Evolutionary conservation across 257 asterid genomes (phyloP), one percentile per base, ranked within the genome.

Genomic region (Scutellaria barbata): DNA sequence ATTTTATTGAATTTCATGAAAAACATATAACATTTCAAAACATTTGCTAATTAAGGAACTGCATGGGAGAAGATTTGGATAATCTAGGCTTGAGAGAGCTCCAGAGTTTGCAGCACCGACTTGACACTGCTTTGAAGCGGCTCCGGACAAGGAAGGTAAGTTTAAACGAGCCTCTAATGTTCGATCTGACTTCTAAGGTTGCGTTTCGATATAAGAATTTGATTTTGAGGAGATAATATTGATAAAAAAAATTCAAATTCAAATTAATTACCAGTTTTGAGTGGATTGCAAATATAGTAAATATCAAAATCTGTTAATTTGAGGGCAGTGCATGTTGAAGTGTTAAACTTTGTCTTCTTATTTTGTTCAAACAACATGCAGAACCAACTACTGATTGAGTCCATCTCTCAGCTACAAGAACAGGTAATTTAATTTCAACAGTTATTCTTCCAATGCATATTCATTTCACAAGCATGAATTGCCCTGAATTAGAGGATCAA

Each of bases 311-410:
- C 12, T 43, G 48, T 22, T 22, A 22, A 22, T 22, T 22, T 22
- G n/a, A n/a, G n/a, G n/a, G n/a, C n/a, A n/a, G n/a, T n/a, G n/a
- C n/a, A n/a, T n/a, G n/a, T n/a, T n/a, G 25, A 22, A 22, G 25
- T 22, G 25, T 22, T 22, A 22, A 22, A 22, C 10, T 43, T 9
- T 43, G 4, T 43, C 3, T 43, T 43, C 12, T 1, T 43, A 4
- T 12, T 12, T 7, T 43, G 11, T 8, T 43, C 3, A 37, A 41
- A 18, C 8, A 1, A 11, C 13, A 30, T 6, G 81, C 92, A 89
- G 96, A 88, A 88, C 78, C 96, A 90, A 75, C 81, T 76, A 8
- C 85, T 90, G 96, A 81, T 77, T 14, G 90, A 88, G 71, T 81
- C 91, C 48, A 69, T 90, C 77, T 81, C 91, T 50, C 84, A 82